Percentiles rank a stretch among this genome's conserved stretches.
Evolutionary conservation across 306 rosid genomes (phyloP).

Genomic region (Styphnolobium japonicum): DNA sequence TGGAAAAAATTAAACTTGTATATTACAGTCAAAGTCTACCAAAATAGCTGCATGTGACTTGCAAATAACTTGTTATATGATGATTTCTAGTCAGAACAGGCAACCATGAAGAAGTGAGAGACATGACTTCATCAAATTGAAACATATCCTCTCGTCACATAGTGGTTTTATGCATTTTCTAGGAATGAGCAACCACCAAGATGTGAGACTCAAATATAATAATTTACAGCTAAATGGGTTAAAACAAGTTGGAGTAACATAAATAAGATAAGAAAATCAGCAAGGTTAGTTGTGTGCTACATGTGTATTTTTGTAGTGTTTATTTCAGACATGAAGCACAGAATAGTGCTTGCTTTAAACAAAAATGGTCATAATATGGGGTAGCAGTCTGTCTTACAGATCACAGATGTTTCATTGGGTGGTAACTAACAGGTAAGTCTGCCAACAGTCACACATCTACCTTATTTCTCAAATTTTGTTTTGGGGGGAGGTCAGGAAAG

Average conservation of each 20-base stretch:
- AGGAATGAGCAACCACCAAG: not conserved
- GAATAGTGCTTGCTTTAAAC: not conserved
- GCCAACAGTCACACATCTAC: not conserved
- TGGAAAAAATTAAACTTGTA: not conserved
- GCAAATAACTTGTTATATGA: not conserved
- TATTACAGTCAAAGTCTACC: constrained; percentile 3
- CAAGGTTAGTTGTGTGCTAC: not conserved
- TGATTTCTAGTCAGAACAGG: constrained; percentile 16
- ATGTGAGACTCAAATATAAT: not conserved
- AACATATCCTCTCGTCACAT: not conserved
- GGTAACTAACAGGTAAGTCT: not conserved
- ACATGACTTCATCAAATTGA: constrained; percentile 11
- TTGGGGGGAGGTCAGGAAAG: not conserved
- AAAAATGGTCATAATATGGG: constrained; percentile 13
- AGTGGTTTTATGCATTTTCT: not conserved
- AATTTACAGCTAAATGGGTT: not conserved
- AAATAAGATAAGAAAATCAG: not conserved
- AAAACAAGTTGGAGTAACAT: not conserved
- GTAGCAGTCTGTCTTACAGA: not conserved
- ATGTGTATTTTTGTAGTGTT: not conserved
- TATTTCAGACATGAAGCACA: not conserved
- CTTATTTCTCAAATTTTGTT: not conserved
- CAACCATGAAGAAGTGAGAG: not conserved
- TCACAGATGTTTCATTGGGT: not conserved
- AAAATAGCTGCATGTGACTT: constrained; percentile 5